These are phyloP conservation scores for Brassica cretica DNA, from an alignment of 345 rosid species.

Conservation along the genomic window DNA sequence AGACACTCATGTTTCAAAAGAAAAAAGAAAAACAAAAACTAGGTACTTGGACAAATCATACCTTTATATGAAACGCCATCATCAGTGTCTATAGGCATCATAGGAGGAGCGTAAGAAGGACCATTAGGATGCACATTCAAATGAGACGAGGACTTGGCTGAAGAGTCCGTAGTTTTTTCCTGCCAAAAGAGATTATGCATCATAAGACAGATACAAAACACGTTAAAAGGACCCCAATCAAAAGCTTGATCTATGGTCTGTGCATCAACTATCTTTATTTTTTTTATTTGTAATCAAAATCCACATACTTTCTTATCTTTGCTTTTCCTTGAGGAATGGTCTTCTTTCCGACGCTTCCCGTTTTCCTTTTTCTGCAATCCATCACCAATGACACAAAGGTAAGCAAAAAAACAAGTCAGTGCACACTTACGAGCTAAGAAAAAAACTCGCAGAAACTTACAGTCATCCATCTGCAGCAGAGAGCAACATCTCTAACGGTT, in stretches of 20 bases:
- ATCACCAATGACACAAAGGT: slow-evolving; percentile 21
- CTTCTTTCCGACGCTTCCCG: slow-evolving; percentile 83
- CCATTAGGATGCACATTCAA: slow-evolving; percentile 63
- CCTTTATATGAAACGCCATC: slow-evolving; percentile 78
- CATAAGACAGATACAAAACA: neutral
- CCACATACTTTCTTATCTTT: slow-evolving; percentile 75
- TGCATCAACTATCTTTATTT: neutral
- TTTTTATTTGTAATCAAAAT: neutral
- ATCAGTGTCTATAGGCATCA: slow-evolving; percentile 63
- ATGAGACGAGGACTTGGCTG: slow-evolving; percentile 65
- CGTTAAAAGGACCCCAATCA: too few species aligned
- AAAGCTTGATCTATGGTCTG: neutral
- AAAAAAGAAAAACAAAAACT: neutral
- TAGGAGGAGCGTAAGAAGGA: slow-evolving; percentile 64
- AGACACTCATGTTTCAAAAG: neutral
- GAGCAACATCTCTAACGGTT: slow-evolving; percentile 79
- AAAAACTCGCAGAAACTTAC: slow-evolving; percentile 38
- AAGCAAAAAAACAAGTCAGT: neutral
- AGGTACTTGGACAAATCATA: slow-evolving; percentile 45
- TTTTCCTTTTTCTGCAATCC: slow-evolving; percentile 72
- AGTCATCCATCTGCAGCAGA: slow-evolving; percentile 83
- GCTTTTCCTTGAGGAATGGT: slow-evolving; percentile 69
- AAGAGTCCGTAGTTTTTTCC: slow-evolving; percentile 73
- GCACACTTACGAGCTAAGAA: neutral
- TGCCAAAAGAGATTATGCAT: slow-evolving; percentile 39